Conservation (phyloP, 805 yeast species). For the Metschnikowia amazonensis region DNA sequence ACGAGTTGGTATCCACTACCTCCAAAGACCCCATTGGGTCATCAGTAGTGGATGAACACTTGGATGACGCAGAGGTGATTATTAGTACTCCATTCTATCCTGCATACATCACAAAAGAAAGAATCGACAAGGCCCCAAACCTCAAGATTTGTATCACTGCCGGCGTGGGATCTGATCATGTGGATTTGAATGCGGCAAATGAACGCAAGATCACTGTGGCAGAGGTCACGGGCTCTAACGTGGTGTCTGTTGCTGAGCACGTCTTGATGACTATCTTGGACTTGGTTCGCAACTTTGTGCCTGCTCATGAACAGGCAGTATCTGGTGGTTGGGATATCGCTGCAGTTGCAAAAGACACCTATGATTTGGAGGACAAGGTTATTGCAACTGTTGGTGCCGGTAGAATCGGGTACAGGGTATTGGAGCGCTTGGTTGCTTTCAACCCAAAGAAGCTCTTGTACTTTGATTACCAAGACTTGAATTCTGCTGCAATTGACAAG, state of each 20-base stretch:
- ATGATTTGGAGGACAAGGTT: slow-evolving; percentile 71
- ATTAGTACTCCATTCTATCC: slow-evolving; percentile 85
- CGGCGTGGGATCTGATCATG: slow-evolving; percentile 82
- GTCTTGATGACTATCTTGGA: slow-evolving; percentile 69
- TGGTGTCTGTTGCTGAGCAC: slow-evolving; percentile 77
- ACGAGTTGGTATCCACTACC: slow-evolving; percentile 59
- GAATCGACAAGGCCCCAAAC: slow-evolving; percentile 66
- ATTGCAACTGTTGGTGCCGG: slow-evolving; percentile 82
- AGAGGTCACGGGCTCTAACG: slow-evolving; percentile 83
- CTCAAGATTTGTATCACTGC: slow-evolving; percentile 72
- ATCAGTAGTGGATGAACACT: slow-evolving; percentile 58
- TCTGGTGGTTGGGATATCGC: slow-evolving; percentile 74
- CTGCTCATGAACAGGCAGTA: slow-evolving; percentile 68
- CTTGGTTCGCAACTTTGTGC: slow-evolving; percentile 72
- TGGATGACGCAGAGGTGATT: slow-evolving; percentile 69
- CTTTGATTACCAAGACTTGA: slow-evolving; percentile 70
- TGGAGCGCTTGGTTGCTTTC: slow-evolving; percentile 68
- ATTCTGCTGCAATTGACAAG: slow-evolving; percentile 45
- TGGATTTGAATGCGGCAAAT: slow-evolving; percentile 67
- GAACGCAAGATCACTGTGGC: slow-evolving; percentile 61
- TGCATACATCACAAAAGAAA: slow-evolving; percentile 63
- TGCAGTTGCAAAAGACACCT: slow-evolving; percentile 62
- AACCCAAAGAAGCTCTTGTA: slow-evolving; percentile 70
- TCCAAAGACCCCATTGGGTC: slow-evolving; percentile 61
- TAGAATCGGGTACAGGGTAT: slow-evolving; percentile 72